Percentiles rank a stretch among this genome's conserved stretches.
Evolutionary conservation across 108 stramenopile species (phyloP).

Genomic region (Skeletonema costatum): DNA sequence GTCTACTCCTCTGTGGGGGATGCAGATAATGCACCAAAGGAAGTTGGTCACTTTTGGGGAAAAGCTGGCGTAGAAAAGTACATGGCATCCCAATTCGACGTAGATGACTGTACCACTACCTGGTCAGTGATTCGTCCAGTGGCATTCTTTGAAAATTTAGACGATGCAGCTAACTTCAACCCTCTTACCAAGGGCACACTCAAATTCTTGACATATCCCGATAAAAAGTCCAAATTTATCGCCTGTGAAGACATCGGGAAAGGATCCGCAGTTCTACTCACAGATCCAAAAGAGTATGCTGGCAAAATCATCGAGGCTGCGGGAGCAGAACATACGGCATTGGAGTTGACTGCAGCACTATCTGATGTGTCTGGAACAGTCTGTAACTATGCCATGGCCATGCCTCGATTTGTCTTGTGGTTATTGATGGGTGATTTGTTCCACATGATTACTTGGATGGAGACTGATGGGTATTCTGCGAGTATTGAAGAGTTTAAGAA

Average conservation of each 20-base stretch:
- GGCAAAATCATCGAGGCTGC: slow-evolving; percentile 40
- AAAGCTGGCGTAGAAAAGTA: slow-evolving; percentile 38
- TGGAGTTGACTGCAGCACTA: slow-evolving; percentile 22
- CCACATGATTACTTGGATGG: slow-evolving; percentile 30
- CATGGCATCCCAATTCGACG: slow-evolving; percentile 25
- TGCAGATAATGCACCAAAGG: slow-evolving; percentile 29
- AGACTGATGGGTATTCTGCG: slow-evolving; percentile 21
- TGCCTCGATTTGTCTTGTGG: slow-evolving; percentile 30
- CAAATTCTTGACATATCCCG: slow-evolving; percentile 28
- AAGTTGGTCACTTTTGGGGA: slow-evolving; percentile 31
- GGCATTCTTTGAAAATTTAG: slow-evolving; percentile 41
- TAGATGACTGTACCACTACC: slow-evolving; percentile 5
- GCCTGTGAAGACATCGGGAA: slow-evolving; percentile 38
- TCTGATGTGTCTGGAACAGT: slow-evolving; percentile 30
- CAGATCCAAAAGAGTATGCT: slow-evolving; percentile 23
- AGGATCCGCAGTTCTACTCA: slow-evolving; percentile 23
- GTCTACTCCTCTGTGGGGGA: slow-evolving; percentile 38
- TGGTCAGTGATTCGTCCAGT: slow-evolving; percentile 48
- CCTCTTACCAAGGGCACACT: slow-evolving; percentile 34
- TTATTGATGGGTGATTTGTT: slow-evolving; percentile 31
- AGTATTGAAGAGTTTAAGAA: slow-evolving; percentile 29
- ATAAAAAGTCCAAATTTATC: slow-evolving; percentile 20
- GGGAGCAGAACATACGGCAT: slow-evolving; percentile 22
- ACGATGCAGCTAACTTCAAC: slow-evolving; percentile 34
- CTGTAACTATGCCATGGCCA: slow-evolving; percentile 22